Evolutionary conservation across 176 grass and related monocot species (phyloP).

Genomic region (Elaeis guineensis): DNA sequence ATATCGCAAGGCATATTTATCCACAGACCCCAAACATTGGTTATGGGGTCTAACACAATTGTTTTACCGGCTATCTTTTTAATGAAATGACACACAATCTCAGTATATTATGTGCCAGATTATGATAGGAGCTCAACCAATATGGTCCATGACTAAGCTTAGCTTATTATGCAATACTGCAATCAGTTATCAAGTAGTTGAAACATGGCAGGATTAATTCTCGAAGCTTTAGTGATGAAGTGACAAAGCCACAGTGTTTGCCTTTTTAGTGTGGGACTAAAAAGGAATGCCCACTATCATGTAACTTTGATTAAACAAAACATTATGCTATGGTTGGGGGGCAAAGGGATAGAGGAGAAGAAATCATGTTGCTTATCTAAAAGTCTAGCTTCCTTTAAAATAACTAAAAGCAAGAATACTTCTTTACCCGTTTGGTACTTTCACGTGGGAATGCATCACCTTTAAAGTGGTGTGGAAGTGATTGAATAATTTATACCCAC

Average conservation of each 20-base stretch:
- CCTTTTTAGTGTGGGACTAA: constrained; percentile 22
- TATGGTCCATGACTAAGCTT: too few species aligned
- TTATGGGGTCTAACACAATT: too few species aligned
- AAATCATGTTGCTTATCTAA: constrained; percentile 35
- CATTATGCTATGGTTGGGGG: not conserved
- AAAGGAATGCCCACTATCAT: constrained; percentile 31
- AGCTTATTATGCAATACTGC: too few species aligned
- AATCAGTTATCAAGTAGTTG: too few species aligned
- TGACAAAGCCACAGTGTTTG: constrained; percentile 2
- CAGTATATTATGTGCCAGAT: too few species aligned
- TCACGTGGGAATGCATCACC: constrained; percentile 48
- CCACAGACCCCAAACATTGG: too few species aligned
- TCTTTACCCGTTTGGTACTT: constrained; percentile 22
- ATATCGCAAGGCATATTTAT: too few species aligned
- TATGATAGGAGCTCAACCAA: too few species aligned
- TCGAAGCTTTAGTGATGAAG: not conserved
- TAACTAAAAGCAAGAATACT: constrained; percentile 34
- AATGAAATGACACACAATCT: too few species aligned
- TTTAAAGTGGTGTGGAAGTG: constrained; percentile 53
- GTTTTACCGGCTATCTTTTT: too few species aligned
- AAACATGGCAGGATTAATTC: too few species aligned
- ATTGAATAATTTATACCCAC: constrained; percentile 30
- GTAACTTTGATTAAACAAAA: not conserved
- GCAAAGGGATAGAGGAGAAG: constrained; percentile 2
- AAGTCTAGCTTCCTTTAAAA: constrained; percentile 35